Evolutionary conservation across 805 yeast genomes (phyloP).

Genomic region (Saturnispora sekii): DNA sequence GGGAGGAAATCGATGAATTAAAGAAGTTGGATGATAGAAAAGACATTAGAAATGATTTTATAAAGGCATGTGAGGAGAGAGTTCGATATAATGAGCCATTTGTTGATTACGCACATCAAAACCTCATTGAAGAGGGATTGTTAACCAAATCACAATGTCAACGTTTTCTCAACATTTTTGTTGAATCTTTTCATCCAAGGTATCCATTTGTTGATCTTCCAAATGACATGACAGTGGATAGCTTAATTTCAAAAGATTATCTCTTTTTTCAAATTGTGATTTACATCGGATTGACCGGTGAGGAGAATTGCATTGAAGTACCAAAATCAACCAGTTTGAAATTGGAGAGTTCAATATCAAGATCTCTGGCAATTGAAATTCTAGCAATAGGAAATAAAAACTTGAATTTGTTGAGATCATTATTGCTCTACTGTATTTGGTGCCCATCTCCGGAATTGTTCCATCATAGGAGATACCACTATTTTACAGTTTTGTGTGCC

Average conservation of each 20-base stretch:
- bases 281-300: slow-evolving; percentile 45
- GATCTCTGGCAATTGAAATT: slow-evolving; percentile 45
- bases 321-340: slow-evolving; percentile 35
- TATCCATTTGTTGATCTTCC: slow-evolving; percentile 55
- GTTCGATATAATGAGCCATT: slow-evolving; percentile 24
- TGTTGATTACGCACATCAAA: slow-evolving; percentile 24
- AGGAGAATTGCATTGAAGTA: slow-evolving; percentile 18
- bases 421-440: slow-evolving; percentile 62
- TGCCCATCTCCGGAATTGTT: slow-evolving; percentile 78
- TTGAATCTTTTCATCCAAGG: slow-evolving; percentile 32
- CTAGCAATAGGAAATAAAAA: slow-evolving; percentile 63
- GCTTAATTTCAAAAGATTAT: slow-evolving; percentile 44
- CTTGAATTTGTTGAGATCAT: slow-evolving; percentile 53
- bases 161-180: slow-evolving; percentile 41
- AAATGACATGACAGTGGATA: slow-evolving; percentile 32
- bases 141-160: slow-evolving; percentile 52
- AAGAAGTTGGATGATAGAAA: slow-evolving; percentile 27
- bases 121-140: slow-evolving; percentile 49
- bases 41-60: slow-evolving; percentile 33
- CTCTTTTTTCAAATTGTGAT: slow-evolving; percentile 55
- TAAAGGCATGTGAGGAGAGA: slow-evolving; percentile 36
- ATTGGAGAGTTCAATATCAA: slow-evolving; percentile 45
- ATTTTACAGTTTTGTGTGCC: slow-evolving; percentile 55
- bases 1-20: slow-evolving; percentile 31
- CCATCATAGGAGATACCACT: slow-evolving; percentile 67